Conservation (phyloP, 2,329 filamentous ascomycete species). For the Neopestalotiopsis sp. region DNA sequence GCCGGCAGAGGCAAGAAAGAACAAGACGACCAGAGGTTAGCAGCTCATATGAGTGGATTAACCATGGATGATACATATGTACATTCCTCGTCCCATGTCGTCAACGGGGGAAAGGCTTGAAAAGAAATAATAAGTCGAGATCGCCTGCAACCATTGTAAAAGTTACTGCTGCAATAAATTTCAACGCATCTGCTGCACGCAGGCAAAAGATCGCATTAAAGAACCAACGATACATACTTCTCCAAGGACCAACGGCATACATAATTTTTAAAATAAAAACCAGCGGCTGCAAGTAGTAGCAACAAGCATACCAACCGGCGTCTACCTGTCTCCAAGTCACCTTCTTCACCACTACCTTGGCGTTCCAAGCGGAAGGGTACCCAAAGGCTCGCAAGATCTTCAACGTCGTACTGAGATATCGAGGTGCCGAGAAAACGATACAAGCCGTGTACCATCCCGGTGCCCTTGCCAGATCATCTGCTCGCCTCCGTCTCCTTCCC, state of each 20-base stretch:
- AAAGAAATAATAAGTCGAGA: conserved; percentile 14
- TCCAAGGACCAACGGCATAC: neutral
- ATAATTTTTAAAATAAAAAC: neutral
- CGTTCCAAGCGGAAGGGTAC: conserved; percentile 4
- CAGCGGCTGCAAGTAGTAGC: neutral
- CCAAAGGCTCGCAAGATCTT: conserved; percentile 8
- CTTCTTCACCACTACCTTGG: neutral
- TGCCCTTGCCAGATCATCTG: conserved; percentile 41
- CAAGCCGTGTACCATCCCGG: conserved; percentile 16
- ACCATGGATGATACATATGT: conserved; percentile 20
- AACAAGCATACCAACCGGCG: neutral
- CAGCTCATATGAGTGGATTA: conserved; percentile 12
- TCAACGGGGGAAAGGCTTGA: neutral
- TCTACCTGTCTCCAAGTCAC: neutral
- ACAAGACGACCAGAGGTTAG: conserved; percentile 10
- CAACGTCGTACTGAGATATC: conserved; percentile 19
- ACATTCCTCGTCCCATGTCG: conserved; percentile 9
- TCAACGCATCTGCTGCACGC: neutral
- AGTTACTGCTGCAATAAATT: conserved; percentile 2
- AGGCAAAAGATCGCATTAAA: neutral
- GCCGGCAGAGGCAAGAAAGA: conserved; percentile 12
- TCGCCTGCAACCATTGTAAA: conserved; percentile 1
- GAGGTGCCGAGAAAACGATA: conserved; percentile 18
- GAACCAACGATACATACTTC: neutral
- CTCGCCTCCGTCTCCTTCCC: conserved; percentile 52